phyloP scores from a whole-genome alignment of 768 basidiomycete species.

The Kwoniella botswanensis region DNA sequence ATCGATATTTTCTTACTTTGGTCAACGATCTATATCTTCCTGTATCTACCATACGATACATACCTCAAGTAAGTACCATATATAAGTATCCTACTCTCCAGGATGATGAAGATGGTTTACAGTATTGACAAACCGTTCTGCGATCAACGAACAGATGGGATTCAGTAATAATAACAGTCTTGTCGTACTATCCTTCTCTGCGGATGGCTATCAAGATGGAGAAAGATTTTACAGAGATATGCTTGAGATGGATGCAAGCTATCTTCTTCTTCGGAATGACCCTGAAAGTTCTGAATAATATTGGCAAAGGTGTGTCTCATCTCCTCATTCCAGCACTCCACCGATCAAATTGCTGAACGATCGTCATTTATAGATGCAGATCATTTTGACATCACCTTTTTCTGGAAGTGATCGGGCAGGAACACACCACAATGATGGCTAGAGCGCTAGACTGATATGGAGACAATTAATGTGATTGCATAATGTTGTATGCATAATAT shows the following conservation, averaged over 20 bases:
- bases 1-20: not conserved
- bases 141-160: not conserved
- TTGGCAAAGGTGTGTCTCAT: not conserved
- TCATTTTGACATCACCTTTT: not conserved
- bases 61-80: not conserved
- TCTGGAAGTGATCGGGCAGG: not conserved
- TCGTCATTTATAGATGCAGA: not conserved
- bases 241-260: not conserved
- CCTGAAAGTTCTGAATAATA: not conserved
- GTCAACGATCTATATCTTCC: not conserved
- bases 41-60: not conserved
- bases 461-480: no score
- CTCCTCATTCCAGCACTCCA: not conserved
- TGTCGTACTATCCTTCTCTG: not conserved
- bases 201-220: not conserved
- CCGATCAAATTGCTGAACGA: not conserved
- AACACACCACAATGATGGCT: not conserved
- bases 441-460: no score
- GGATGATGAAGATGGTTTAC: not conserved
- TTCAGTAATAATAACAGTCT: not conserved
- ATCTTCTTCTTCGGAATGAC: not conserved
- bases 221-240: not conserved
- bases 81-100: not conserved
- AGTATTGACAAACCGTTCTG: not conserved
- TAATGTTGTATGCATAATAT: not conserved